Base-by-base conservation (phyloP, 1,139 yeast genomes). In the Casaregolazyma suthepensis region DNA sequence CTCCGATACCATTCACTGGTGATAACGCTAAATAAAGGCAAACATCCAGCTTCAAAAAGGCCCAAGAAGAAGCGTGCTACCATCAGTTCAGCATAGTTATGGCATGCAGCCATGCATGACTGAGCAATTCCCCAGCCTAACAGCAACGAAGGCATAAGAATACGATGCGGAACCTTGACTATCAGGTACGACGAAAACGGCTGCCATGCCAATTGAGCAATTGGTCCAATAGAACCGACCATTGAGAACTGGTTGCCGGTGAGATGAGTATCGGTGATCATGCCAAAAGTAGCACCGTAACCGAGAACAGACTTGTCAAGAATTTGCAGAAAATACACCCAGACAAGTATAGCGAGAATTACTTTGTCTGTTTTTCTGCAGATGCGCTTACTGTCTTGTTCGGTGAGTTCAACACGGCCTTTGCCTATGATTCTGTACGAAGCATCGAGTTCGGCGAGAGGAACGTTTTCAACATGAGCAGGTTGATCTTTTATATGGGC, bases 301-400 rank as follows among this genome's bases (percentile, higher is more conserved):
- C 83, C 74, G 23, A 76, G 76, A 5, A 86, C 71, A 15, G 77
- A 69, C 62, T 84, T 84, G 66, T 84, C 90, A 81, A 84, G 79
- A 47, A 51, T 48, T 23, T 83, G 88, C 45, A 77, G 71, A 18
- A 81, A 76, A 63, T 82, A 81, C n/a, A 82, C 65, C 15, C 78
- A 56, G 61, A 82, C 75, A 71, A 83, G 71, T 35, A 82, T 55
- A 0, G 88, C 85, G 58, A 81, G 68, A 56, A 83, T 63, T 57
- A 67, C 75, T 12, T 75, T 43, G 63, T 83, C 87, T 29, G 80
- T 78, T 61, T 82, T 83, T 55, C 78, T 59, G 17, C 75, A 64
- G 12, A 79, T 61, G 54, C 56, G 67, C 56, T 65, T 66, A 35
- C 72, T 71, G 20, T 66, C 66, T 31, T 63, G 70, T 9, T 52